Evolutionary conservation across 768 basidiomycete species (phyloP).

Genomic region (Mycena indigotica): DNA sequence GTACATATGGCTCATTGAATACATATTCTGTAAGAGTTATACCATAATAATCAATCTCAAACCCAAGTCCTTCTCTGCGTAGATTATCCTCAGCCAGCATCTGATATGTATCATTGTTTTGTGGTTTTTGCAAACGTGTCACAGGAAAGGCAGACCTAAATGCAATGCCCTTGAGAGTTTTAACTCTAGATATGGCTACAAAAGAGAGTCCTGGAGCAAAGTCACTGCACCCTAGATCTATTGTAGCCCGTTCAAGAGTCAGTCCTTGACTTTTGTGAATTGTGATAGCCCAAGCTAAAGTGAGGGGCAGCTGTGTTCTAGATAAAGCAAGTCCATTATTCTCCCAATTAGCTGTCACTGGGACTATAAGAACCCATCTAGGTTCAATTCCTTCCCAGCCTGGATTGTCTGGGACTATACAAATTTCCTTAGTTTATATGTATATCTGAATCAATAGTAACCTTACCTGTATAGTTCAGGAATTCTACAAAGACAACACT

Average conservation of each 20-base stretch:
- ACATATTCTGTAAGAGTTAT: not conserved
- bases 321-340: not conserved
- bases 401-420: not conserved
- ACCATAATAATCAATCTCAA: conserved; percentile 1
- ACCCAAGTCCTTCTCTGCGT: conserved; percentile 1
- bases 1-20: not conserved
- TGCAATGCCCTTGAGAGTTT: conserved; percentile 8
- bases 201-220: conserved; percentile 8
- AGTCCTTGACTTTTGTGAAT: no score
- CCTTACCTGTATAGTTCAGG: not conserved
- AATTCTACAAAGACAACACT: not conserved
- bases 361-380: not conserved
- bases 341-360: not conserved
- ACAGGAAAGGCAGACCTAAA: conserved; percentile 5
- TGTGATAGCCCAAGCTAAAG: not conserved
- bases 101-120: conserved; percentile 1
- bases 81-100: conserved; percentile 1
- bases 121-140: conserved; percentile 2
- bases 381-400: not conserved
- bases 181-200: conserved; percentile 11
- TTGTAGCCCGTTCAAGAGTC: no score
- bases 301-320: not conserved
- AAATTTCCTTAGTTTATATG: no score
- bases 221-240: no score
- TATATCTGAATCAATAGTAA: conserved; percentile 47